Evolutionary conservation across 2,329 filamentous ascomycete species (phyloP).

Genomic region (Thermothelomyces thermophilus): DNA sequence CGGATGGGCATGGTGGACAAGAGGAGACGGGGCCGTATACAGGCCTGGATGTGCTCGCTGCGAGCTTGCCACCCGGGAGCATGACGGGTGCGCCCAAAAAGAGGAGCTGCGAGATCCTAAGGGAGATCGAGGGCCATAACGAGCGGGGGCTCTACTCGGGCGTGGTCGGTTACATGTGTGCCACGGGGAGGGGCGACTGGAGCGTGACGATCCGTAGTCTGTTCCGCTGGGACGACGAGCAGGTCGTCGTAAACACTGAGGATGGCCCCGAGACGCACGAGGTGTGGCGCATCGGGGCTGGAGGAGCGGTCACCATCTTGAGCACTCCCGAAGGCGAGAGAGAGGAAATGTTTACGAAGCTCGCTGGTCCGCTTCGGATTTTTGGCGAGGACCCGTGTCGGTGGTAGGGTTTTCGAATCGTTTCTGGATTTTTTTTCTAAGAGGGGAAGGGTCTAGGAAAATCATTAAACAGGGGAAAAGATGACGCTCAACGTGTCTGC

Average conservation of each 20-base stretch:
- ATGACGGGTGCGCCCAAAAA: conserved; percentile 98
- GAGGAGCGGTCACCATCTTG: conserved; percentile 80
- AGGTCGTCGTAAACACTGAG: conserved; percentile 35
- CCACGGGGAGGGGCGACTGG: conserved; percentile 79
- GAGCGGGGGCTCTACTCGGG: conserved; percentile 78
- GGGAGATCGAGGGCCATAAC: conserved; percentile 55
- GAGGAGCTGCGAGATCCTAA: conserved; percentile 77
- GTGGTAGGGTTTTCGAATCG: not conserved
- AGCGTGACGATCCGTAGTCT: conserved; percentile 84
- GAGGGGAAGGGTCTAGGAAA: not conserved
- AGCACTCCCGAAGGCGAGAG: conserved; percentile 75
- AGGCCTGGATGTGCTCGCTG: conserved; percentile 69
- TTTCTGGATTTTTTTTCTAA: not conserved
- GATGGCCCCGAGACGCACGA: conserved; percentile 38
- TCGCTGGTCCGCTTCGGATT: conserved; percentile 50
- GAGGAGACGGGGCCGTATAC: conserved; percentile 34
- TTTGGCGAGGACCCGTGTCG: conserved; percentile 33
- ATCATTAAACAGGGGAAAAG: not conserved
- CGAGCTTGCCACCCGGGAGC: conserved; percentile 77
- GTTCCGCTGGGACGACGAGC: conserved; percentile 64
- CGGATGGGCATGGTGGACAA: too few species aligned
- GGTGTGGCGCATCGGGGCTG: conserved; percentile 79
- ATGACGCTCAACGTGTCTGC: conserved; percentile 26
- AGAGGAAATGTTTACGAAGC: conserved; percentile 83
- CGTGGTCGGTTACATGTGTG: conserved; percentile 83